phyloP scores from a whole-genome alignment of 148 eudicot genomes.

The Chenopodium suecicum region DNA sequence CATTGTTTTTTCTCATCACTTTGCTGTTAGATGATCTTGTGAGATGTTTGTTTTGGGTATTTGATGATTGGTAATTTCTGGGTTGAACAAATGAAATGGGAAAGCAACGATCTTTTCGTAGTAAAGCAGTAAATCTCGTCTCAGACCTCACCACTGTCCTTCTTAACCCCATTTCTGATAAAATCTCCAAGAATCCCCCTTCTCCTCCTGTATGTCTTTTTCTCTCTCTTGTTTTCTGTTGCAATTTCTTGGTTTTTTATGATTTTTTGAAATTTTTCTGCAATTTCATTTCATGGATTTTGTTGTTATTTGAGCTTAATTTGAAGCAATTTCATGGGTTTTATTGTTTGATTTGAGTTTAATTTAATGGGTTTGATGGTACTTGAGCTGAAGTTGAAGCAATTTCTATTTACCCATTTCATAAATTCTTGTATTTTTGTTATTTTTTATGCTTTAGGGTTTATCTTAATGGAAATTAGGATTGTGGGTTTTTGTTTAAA shows the following conservation, averaged over 20 bases:
- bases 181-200: constrained; percentile 40
- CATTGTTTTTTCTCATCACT: background rate
- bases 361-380: background rate
- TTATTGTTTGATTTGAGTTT: background rate
- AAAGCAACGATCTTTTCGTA: constrained; percentile 53
- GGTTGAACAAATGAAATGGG: constrained; percentile 28
- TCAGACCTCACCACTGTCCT: constrained; percentile 78
- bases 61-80: background rate
- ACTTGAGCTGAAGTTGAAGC: background rate
- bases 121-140: constrained; percentile 72
- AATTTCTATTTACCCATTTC: background rate
- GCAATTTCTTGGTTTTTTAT: background rate
- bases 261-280: background rate
- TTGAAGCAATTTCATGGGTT: background rate
- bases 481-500: constrained; percentile 16
- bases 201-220: constrained; percentile 23
- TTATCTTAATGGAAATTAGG: background rate
- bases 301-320: background rate
- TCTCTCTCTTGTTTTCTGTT: background rate
- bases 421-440: background rate
- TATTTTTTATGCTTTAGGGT: background rate
- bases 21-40: background rate
- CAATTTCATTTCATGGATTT: background rate
- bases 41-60: background rate
- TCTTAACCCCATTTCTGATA: constrained; percentile 85